Conservation (phyloP, 1,139 yeast genomes). For the Blastobotrys aristatus region DNA sequence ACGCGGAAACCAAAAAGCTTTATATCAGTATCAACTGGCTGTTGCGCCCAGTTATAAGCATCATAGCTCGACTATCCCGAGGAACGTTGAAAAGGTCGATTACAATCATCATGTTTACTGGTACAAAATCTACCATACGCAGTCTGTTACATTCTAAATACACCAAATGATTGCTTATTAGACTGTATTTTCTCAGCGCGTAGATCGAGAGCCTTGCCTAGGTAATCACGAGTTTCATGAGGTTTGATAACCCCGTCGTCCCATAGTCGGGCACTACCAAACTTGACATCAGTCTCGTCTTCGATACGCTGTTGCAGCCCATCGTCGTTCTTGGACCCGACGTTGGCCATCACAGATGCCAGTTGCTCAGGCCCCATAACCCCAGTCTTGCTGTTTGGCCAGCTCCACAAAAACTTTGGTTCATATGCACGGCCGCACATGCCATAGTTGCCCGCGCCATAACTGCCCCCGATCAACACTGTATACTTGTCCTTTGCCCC, state of each 20-base stretch:
- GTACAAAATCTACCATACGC: too few species aligned
- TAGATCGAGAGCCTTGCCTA: slow-evolving; percentile 34
- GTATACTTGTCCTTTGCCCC: slow-evolving; percentile 34
- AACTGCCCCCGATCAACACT: slow-evolving; percentile 35
- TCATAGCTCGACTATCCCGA: too few species aligned
- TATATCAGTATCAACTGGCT: too few species aligned
- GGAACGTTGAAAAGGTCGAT: too few species aligned
- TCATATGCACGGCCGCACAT: slow-evolving; percentile 38
- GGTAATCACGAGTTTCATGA: slow-evolving; percentile 31
- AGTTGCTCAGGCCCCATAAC: slow-evolving; percentile 38
- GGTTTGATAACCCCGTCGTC: slow-evolving; percentile 36
- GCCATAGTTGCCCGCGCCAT: slow-evolving; percentile 38
- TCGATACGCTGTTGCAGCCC: slow-evolving; percentile 31
- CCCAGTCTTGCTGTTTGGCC: slow-evolving; percentile 37
- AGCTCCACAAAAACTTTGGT: slow-evolving; percentile 35
- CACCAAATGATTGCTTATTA: slow-evolving; percentile 28
- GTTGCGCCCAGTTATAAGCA: too few species aligned
- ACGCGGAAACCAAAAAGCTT: too few species aligned
- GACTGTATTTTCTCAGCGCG: slow-evolving; percentile 18
- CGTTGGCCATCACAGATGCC: slow-evolving; percentile 34
- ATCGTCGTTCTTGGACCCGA: slow-evolving; percentile 27
- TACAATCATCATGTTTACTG: not conserved
- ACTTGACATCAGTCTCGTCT: slow-evolving; percentile 30
- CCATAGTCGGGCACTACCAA: slow-evolving; percentile 34
- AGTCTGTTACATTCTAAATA: slow-evolving; percentile 37